Evolutionary conservation across 2,329 filamentous ascomycete species (phyloP).

Genomic region (Claviceps pusilla): DNA sequence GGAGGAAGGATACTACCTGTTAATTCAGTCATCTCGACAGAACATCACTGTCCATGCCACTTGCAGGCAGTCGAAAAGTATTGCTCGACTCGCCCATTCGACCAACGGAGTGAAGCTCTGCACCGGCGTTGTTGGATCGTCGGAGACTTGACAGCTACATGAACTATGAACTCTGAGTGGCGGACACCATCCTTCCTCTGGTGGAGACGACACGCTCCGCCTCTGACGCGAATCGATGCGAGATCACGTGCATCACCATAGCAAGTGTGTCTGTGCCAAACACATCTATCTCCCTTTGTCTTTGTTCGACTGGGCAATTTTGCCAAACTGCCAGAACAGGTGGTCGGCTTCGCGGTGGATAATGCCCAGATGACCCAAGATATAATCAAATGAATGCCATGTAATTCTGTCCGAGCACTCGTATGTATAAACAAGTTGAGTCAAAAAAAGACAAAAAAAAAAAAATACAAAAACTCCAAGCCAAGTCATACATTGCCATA

Average conservation of each 20-base stretch:
- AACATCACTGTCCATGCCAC: background rate
- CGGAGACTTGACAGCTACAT: background rate
- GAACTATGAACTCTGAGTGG: background rate
- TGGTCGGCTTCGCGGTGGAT: too few species aligned
- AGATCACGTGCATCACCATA: slow-evolving; percentile 14
- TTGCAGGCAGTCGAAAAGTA: background rate
- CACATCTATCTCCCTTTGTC: too few species aligned
- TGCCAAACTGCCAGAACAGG: too few species aligned
- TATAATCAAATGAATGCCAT: too few species aligned
- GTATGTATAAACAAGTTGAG: background rate
- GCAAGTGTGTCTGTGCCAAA: too few species aligned
- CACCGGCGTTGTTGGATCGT: background rate
- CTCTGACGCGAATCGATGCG: slow-evolving; percentile 14
- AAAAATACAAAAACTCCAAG: background rate
- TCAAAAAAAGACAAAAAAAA: background rate
- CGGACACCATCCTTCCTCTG: background rate
- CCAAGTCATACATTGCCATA: background rate
- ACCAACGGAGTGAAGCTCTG: background rate
- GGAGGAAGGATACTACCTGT: slow-evolving; percentile 1
- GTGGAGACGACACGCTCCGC: slow-evolving; percentile 3
- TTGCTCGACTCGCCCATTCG: background rate
- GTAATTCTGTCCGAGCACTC: background rate
- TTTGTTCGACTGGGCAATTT: background rate
- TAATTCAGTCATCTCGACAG: slow-evolving; percentile 3
- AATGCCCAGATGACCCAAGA: too few species aligned